These are phyloP conservation scores for Leptographium wingfieldii DNA, from an alignment of 2,329 filamentous ascomycete genomes.

Conservation along the genomic window DNA sequence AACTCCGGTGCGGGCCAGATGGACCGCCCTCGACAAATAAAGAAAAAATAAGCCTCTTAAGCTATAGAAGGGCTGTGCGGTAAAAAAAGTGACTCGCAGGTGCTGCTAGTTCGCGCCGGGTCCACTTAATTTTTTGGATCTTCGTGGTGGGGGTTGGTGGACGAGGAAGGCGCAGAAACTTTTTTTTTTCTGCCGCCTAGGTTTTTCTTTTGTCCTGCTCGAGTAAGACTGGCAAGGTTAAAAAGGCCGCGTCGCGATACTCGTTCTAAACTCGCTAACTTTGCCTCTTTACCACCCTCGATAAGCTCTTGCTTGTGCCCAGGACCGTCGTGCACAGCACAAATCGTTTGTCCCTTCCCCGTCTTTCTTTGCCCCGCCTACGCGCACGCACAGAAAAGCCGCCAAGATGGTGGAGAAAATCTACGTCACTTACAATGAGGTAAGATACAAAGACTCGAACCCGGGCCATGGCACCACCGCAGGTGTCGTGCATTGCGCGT, in stretches of 20 bases:
- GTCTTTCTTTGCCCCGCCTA: not conserved
- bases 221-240: not conserved
- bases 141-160: not conserved
- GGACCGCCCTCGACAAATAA: not conserved
- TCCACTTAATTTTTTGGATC: not conserved
- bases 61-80: not conserved
- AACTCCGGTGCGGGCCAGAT: not conserved
- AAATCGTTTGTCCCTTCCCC: not conserved
- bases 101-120: not conserved
- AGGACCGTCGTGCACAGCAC: not conserved
- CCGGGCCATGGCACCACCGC: no score
- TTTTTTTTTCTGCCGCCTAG: not conserved
- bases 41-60: not conserved
- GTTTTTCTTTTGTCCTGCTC: not conserved
- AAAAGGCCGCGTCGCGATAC: not conserved
- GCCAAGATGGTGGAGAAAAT: conserved; percentile 68
- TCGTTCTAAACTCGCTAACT: not conserved
- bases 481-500: no score
- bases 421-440: conserved; percentile 88
- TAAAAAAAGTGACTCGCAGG: not conserved
- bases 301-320: not conserved
- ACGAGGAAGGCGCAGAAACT: not conserved
- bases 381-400: not conserved
- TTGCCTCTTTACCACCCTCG: not conserved
- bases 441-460: conserved; percentile 26